These are phyloP conservation scores for Diutina neorugosa DNA, from an alignment of 1,139 yeast genomes.

Conservation along the genomic window DNA sequence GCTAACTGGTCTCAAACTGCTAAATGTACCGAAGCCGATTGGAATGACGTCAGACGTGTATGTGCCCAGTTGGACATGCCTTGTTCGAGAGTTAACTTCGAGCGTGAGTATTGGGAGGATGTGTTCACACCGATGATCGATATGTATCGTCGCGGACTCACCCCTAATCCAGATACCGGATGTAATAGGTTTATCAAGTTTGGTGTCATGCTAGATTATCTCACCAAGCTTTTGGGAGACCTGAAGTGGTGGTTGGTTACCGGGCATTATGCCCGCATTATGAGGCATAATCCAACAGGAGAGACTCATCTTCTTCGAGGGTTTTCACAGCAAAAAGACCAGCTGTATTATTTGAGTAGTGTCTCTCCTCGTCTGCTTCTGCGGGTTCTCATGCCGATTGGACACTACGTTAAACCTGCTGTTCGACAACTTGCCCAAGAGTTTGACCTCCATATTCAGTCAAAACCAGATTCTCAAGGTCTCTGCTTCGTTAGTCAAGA, in stretches of 20 bases:
- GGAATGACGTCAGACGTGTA: conserved; percentile 70
- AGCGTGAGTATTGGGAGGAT: conserved; percentile 81
- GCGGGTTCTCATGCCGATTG: conserved; percentile 64
- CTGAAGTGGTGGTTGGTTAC: conserved; percentile 76
- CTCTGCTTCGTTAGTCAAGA: conserved; percentile 79
- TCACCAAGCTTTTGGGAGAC: conserved; percentile 25
- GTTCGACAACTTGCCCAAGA: conserved; percentile 56
- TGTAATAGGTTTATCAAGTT: conserved; percentile 82
- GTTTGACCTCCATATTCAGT: conserved; percentile 46
- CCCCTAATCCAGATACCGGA: conserved; percentile 92
- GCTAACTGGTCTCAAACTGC: conserved; percentile 76
- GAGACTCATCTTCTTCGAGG: conserved; percentile 45
- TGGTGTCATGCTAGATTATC: conserved; percentile 55
- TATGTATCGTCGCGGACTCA: conserved; percentile 54
- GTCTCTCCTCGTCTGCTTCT: conserved; percentile 36
- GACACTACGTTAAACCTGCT: conserved; percentile 62
- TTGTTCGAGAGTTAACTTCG: conserved; percentile 71
- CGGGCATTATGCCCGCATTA: conserved; percentile 78
- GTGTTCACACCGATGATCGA: conserved; percentile 89
- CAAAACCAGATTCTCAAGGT: conserved; percentile 89
- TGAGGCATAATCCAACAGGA: conserved; percentile 18
- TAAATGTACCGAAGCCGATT: conserved; percentile 73
- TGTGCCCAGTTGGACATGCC: conserved; percentile 51
- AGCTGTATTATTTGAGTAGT: conserved; percentile 78
- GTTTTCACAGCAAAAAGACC: conserved; percentile 58